phyloP scores from a whole-genome alignment of 1,284 basidiomycete genomes.

The Puccinia brachypodii region DNA sequence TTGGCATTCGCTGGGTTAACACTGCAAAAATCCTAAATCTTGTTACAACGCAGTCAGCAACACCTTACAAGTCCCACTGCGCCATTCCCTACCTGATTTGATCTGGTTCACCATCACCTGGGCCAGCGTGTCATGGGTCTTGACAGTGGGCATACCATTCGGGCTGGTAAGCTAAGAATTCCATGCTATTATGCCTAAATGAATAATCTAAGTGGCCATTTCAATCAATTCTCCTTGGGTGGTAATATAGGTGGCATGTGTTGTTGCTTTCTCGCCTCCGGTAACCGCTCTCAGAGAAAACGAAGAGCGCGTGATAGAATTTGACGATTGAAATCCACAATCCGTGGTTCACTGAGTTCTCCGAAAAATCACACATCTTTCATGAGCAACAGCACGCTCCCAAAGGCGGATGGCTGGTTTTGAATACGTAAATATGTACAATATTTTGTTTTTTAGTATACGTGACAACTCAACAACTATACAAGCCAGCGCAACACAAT shows the following conservation, averaged over 20 bases:
- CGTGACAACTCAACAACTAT: no score
- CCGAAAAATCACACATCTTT: no score
- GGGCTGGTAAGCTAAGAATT: neutral
- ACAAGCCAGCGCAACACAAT: no score
- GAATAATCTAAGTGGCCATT: neutral
- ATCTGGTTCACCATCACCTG: constrained; percentile 15
- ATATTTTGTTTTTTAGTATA: no score
- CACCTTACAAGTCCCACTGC: neutral
- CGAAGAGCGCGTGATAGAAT: constrained; percentile 2
- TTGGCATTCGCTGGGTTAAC: neutral
- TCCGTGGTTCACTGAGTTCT: no score
- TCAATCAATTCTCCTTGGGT: neutral
- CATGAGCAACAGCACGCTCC: no score
- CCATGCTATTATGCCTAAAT: no score
- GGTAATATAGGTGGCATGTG: constrained; percentile 1
- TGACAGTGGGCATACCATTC: constrained; percentile 22
- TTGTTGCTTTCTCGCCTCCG: constrained; percentile 13
- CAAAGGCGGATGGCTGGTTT: no score
- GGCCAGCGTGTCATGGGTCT: constrained; percentile 5
- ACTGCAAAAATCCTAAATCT: neutral
- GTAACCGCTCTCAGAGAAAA: constrained; percentile 6
- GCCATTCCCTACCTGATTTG: constrained; percentile 6
- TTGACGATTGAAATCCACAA: neutral
- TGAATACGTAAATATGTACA: no score
- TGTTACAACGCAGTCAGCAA: neutral